phyloP scores from a whole-genome alignment of 2,329 filamentous ascomycete species.

The Ophiostoma triangulosporum region DNA sequence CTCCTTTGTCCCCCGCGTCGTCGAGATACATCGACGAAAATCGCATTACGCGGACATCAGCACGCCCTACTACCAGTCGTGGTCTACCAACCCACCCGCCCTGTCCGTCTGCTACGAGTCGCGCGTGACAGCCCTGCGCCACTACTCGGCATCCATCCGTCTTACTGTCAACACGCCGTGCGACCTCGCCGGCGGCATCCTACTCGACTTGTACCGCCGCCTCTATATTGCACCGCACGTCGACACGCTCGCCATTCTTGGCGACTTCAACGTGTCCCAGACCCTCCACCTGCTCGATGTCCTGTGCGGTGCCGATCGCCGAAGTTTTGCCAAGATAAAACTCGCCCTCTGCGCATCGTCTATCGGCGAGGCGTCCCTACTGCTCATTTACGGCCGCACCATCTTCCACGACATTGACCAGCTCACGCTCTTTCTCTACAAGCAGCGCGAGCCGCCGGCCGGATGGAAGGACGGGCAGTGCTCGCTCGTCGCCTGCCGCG shows the following conservation, averaged over 20 bases:
- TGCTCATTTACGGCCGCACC: slow-evolving; percentile 9
- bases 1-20: slow-evolving; percentile 21
- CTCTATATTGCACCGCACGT: slow-evolving; percentile 20
- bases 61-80: slow-evolving; percentile 19
- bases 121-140: slow-evolving; percentile 19
- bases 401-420: slow-evolving; percentile 10
- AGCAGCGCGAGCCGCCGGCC: slow-evolving; percentile 2
- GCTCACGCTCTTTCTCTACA: slow-evolving; percentile 9
- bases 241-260: slow-evolving; percentile 22
- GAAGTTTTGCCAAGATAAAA: not conserved
- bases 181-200: slow-evolving; percentile 13
- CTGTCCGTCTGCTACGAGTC: slow-evolving; percentile 22
- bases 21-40: slow-evolving; percentile 22
- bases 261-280: slow-evolving; percentile 16
- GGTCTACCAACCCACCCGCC: slow-evolving; percentile 21
- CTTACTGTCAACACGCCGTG: slow-evolving; percentile 13
- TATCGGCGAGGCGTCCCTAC: slow-evolving; percentile 5
- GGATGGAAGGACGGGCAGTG: slow-evolving; percentile 8
- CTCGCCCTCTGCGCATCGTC: slow-evolving; percentile 5
- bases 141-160: slow-evolving; percentile 21
- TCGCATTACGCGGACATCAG: slow-evolving; percentile 19
- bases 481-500: slow-evolving; percentile 8
- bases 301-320: not conserved
- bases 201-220: slow-evolving; percentile 12
- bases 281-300: slow-evolving; percentile 5